Evolutionary conservation across 108 stramenopile species (phyloP).

Genomic region (Conticribra weissflogii): DNA sequence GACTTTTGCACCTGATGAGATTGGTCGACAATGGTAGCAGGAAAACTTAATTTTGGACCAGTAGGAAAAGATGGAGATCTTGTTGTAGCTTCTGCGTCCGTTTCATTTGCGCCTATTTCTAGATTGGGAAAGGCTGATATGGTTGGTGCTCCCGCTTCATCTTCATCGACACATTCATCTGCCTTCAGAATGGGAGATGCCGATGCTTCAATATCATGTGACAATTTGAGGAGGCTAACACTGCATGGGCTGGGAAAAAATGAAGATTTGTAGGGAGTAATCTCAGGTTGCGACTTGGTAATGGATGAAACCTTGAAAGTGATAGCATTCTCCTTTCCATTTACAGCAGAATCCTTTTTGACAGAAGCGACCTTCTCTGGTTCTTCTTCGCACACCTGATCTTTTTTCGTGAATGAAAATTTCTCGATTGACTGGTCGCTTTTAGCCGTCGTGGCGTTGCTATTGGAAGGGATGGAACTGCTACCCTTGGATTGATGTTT

Average conservation of each 20-base stretch:
- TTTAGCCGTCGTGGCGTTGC: too few species aligned
- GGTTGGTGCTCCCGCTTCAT: background rate
- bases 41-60: background rate
- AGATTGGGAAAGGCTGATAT: background rate
- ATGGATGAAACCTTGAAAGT: background rate
- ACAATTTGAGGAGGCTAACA: slow-evolving; percentile 12
- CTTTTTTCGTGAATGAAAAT: too few species aligned
- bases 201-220: slow-evolving; percentile 23
- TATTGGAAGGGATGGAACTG: too few species aligned
- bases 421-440: too few species aligned
- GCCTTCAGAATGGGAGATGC: background rate
- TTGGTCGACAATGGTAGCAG: background rate
- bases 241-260: slow-evolving; percentile 12
- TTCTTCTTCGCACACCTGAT: background rate
- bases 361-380: background rate
- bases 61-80: background rate
- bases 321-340: too few species aligned
- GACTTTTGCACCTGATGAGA: too few species aligned
- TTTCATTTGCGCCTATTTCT: background rate
- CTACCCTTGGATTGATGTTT: too few species aligned
- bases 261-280: background rate
- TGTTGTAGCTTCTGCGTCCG: background rate
- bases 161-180: background rate
- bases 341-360: background rate
- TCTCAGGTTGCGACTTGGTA: background rate